phyloP scores from a whole-genome alignment of 2,329 filamentous ascomycete species.

The Botrytis aclada region DNA sequence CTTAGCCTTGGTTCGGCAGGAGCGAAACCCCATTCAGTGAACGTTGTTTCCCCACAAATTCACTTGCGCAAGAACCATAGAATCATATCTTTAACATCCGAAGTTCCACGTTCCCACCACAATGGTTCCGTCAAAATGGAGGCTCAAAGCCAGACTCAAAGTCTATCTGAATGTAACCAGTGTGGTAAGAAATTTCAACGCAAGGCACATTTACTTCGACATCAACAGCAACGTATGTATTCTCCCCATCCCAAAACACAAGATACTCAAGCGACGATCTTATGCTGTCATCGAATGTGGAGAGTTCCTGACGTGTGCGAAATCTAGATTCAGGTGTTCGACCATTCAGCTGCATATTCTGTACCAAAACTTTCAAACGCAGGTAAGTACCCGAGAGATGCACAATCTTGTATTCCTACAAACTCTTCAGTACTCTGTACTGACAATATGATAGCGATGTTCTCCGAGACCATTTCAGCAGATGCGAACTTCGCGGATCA shows the following conservation, averaged over 20 bases:
- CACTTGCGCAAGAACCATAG: slow-evolving; percentile 3
- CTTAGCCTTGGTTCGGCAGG: slow-evolving; percentile 14
- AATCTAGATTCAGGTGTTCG: slow-evolving; percentile 35
- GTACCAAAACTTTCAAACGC: slow-evolving; percentile 39
- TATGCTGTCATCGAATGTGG: background rate
- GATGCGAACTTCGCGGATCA: slow-evolving; percentile 34
- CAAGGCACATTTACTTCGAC: slow-evolving; percentile 38
- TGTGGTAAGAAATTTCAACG: slow-evolving; percentile 39
- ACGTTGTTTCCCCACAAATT: slow-evolving; percentile 13
- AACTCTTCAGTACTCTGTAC: background rate
- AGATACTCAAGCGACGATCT: background rate
- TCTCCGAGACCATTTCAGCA: slow-evolving; percentile 37
- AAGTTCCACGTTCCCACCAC: slow-evolving; percentile 22
- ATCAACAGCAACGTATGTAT: slow-evolving; percentile 37
- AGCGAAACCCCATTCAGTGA: background rate
- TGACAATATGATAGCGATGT: slow-evolving; percentile 34
- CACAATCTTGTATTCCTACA: background rate
- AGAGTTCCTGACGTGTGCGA: slow-evolving; percentile 20
- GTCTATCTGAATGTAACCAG: slow-evolving; percentile 36
- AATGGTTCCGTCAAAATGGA: slow-evolving; percentile 35
- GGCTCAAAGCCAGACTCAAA: slow-evolving; percentile 38
- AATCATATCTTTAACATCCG: slow-evolving; percentile 11
- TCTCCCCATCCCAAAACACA: background rate
- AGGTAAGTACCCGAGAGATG: slow-evolving; percentile 28
- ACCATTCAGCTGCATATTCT: slow-evolving; percentile 38